Evolutionary conservation across 768 basidiomycete species (phyloP).

Genomic region (Epithele typhae): DNA sequence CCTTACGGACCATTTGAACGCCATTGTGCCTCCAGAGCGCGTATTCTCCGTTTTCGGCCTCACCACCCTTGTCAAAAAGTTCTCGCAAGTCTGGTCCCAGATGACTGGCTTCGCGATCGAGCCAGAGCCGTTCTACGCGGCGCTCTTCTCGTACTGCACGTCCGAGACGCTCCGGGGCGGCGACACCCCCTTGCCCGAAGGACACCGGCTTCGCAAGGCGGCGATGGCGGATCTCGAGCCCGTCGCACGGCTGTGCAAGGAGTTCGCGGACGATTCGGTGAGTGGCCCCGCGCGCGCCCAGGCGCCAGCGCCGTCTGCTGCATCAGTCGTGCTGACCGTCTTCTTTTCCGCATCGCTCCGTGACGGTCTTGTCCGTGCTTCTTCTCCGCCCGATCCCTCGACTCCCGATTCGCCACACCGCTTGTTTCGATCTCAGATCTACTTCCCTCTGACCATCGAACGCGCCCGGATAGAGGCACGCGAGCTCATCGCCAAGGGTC

Average conservation of each 20-base stretch:
- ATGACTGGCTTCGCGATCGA: conserved; percentile 35
- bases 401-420: no score
- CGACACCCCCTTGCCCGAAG: conserved; percentile 25
- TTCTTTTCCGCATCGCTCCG: conserved; percentile 1
- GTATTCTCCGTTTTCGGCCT: conserved; percentile 51
- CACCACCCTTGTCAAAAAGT: conserved; percentile 36
- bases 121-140: conserved; percentile 46
- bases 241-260: conserved; percentile 43
- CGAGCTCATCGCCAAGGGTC: conserved; percentile 44
- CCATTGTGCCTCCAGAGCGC: conserved; percentile 36
- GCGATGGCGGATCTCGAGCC: conserved; percentile 31
- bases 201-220: conserved; percentile 37
- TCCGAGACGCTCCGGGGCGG: conserved; percentile 30
- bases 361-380: no score
- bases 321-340: conserved; percentile 3
- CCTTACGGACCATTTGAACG: conserved; percentile 34
- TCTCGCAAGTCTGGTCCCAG: conserved; percentile 40
- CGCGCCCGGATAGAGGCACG: conserved; percentile 40
- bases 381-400: no score
- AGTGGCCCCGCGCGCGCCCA: conserved; percentile 24
- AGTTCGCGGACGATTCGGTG: conserved; percentile 51
- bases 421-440: conserved; percentile 38
- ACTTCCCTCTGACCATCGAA: conserved; percentile 39
- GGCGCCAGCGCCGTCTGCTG: not conserved
- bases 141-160: conserved; percentile 43